Base-by-base conservation (phyloP, 768 basidiomycete species). In the Rhizopogon sp. region DNA sequence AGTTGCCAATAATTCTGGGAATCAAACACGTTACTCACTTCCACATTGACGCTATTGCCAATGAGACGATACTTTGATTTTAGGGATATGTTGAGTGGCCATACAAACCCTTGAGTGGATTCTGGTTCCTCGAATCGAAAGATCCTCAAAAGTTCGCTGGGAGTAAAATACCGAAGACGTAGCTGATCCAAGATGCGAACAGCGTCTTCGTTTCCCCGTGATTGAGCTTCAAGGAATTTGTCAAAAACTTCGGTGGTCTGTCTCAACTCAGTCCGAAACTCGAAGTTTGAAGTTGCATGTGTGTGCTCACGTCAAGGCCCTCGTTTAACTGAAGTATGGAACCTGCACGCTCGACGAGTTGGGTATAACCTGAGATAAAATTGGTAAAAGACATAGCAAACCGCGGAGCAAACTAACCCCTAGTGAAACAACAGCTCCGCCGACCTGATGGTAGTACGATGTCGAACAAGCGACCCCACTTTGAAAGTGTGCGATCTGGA, bases 31-130 rank as follows among this genome's bases (percentile, higher is more conserved):
- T 20, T 33, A 46, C 65, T 56, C 42, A 91, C 89, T 54, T 74
- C 73, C 6, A 91, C 87, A 66, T 92, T 92, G 7, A 92, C 83
- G 54, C 89, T 90, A 66, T 92, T 93, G 16, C 90, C 90, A 53
- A 92, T 85, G 29, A 91, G 72, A 45, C 82, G 78, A 59, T 92
- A 91, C 64, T 83, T 85, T 9, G 85, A 81, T 68, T 88, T 90
- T 1, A 64, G 77, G 3, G 87, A 83, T 9, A 88, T 68, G 2
- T 65, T 65, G 6, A 66, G 60, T 4, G 89, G 88, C 88, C 89
- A 93, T n/a, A 66, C 54, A 60, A 90, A 87, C 50, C 16, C 8
- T 25, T 35, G 5, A 50, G 57, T 51, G 17, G 56, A 45, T n/a
- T 37, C 42, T 11, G 37, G 11, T 22, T 66, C 60, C 2, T 69